These are phyloP conservation scores for Leccinellum luteum DNA, from an alignment of 768 basidiomycete genomes.

Conservation along the genomic window DNA sequence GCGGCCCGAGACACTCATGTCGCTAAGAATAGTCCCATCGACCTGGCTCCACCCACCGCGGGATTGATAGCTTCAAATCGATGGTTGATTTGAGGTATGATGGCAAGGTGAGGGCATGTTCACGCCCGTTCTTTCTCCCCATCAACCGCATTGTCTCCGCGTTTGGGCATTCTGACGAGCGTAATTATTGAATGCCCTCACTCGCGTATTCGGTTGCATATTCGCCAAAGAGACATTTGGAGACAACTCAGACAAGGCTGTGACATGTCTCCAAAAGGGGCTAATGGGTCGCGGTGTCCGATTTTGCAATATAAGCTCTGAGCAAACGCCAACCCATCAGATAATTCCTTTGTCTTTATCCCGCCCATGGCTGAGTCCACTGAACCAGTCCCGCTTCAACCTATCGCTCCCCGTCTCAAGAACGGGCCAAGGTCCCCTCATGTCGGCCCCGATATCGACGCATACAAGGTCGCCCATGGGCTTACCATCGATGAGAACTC, in stretches of 20 bases:
- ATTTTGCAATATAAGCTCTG: constrained; percentile 17
- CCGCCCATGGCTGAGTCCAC: constrained; percentile 40
- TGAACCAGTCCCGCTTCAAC: constrained; percentile 48
- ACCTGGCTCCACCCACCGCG: background rate
- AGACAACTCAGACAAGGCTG: background rate
- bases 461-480: constrained; percentile 65
- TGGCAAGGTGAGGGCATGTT: background rate
- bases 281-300: background rate
- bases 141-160: constrained; percentile 26
- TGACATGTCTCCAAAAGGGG: constrained; percentile 13
- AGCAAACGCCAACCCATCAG: background rate
- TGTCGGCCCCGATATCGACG: constrained; percentile 74
- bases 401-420: constrained; percentile 73
- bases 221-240: background rate
- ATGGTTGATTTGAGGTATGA: background rate
- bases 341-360: background rate
- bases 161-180: background rate
- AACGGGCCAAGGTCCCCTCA: constrained; percentile 67
- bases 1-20: background rate
- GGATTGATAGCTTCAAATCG: background rate
- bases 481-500: constrained; percentile 72
- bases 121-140: constrained; percentile 26
- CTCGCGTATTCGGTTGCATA: background rate
- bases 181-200: background rate
- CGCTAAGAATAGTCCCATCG: no score